Base-by-base conservation (phyloP, 371 early-diverging fungal genomes). In the Saksenaea oblongispora region DNA sequence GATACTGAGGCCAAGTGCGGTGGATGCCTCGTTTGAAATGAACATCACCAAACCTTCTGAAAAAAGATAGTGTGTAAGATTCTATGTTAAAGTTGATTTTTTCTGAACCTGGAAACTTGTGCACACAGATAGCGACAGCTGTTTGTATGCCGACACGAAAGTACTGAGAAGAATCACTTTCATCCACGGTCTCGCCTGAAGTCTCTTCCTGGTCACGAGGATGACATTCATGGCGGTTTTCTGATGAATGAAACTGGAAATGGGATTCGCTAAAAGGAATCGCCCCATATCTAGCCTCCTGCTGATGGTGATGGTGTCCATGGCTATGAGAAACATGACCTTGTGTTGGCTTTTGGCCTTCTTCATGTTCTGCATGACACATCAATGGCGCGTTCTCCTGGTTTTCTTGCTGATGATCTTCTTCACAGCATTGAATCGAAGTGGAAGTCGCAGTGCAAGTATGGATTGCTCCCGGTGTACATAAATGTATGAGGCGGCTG, bases 21-120 rank as follows among this genome's bases (percentile, higher is more conserved):
- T 67, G 17, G 89, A 79, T 9, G 76, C 86, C 31, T 84, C 82
- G 18, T 84, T 84, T 1, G 90, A 86, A 0, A 91, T 65, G 67
- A 89, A 90, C 62, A 90, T 89, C 10, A 92, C 86, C 55, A 93
- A 66, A 0, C 94, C 94, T 78, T 93, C 92, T 70, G 65, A 14
- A 37, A 58, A 31, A 28, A 17, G 36, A 17, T 56, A 61, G 10
- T 7, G 7, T 31, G 31, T 7, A 31, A 31, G 31, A 31, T 31
- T 31, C 31, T 5, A 14, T 10, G 14, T 22, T 56, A 39, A 5
- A 24, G 18, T 13, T 59, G 5, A 22, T 4, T 28, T 17, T 22
- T 22, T 22, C 26, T 70, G 74, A n/a, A 82, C 84, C 87, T 65
- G 91, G 91, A 61, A 91, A 84, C 74, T 93, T 93, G 76, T 91